Evolutionary conservation across 331 rosid species (phyloP), one percentile per base, ranked within the genome.

Genomic region (Malus hybrid): DNA sequence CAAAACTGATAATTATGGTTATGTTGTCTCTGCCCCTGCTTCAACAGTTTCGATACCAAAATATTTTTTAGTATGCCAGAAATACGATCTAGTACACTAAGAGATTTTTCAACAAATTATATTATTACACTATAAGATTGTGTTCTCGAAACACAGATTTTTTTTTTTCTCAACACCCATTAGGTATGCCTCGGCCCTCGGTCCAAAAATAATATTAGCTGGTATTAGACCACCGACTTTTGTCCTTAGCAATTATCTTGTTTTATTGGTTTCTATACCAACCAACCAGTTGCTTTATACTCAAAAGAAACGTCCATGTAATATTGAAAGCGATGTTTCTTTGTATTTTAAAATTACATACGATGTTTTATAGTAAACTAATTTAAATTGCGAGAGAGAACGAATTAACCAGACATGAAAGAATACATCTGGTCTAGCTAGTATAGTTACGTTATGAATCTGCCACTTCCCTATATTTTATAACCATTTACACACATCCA

Each of bases 231-330:
- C 72, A 46, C 75, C 61, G 27, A 36, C 75, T 66, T 69, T 74
- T 57, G 78, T 61, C 73, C 74, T 60, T 27, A 34, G 63, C 69
- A 76, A 39, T 55, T 59, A 19, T 59, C n/a, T 42, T 36, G 52
- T 65, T 71, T 29, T 67, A 69, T 83, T 44, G 72, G 73, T 61
- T 73, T 63, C 20, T 7, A 69, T 19, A 8, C n/a, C 44, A 48
- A 76, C 89, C 83, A 10, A 80, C 67, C 77, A 71, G 46, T 39
- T 39, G 52, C 29, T 79, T 70, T 73, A 59, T 73, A 66, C 85
- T 81, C 77, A 10, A 63, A 79, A 79, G 80, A 68, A 57, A 50
- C 75, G 77, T 79, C 85, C 67, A 71, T 0, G 14, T 6, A 28
- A 32, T 9, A 9, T 12, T 64, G 74, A 75, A 69, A 83, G 72